A percentile compares a stretch with the other conserved stretches of the same genome.
These are phyloP conservation scores for Verbascum thapsus DNA, from an alignment of 257 asterid genomes.

Conservation along the genomic window DNA sequence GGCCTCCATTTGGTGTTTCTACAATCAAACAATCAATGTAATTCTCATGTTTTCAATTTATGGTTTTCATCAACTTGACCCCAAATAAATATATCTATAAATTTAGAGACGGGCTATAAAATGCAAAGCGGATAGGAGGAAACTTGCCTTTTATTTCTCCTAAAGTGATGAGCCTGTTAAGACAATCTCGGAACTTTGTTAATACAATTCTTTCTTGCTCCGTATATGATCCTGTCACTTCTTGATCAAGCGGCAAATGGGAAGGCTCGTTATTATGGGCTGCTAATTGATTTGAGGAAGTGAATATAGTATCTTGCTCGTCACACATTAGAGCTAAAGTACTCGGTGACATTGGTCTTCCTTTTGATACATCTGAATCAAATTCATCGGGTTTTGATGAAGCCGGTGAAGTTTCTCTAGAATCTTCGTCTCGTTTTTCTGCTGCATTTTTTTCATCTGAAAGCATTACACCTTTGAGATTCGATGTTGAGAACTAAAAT, in stretches of 20 bases:
- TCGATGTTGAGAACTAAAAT: not conserved
- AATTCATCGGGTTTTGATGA: slow-evolving; percentile 53
- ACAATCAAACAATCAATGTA: not conserved
- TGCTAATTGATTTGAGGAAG: slow-evolving; percentile 54
- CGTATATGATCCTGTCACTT: slow-evolving; percentile 54
- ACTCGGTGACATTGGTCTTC: slow-evolving; percentile 91
- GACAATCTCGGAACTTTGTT: slow-evolving; percentile 91
- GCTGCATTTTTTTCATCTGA: slow-evolving; percentile 57
- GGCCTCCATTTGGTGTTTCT: not conserved
- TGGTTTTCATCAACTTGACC: slow-evolving; percentile 16
- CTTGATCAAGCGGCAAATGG: slow-evolving; percentile 56
- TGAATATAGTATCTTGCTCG: slow-evolving; percentile 77
- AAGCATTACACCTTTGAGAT: slow-evolving; percentile 28
- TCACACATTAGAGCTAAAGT: slow-evolving; percentile 97
- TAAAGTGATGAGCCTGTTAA: slow-evolving; percentile 80
- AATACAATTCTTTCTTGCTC: slow-evolving; percentile 93
- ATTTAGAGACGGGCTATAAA: slow-evolving; percentile 5
- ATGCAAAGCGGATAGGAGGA: slow-evolving; percentile 27
- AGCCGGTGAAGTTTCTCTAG: slow-evolving; percentile 45
- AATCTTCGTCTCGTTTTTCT: slow-evolving; percentile 50
- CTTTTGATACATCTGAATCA: slow-evolving; percentile 64
- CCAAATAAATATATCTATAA: not conserved
- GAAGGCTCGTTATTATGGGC: slow-evolving; percentile 46
- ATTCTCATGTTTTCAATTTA: slow-evolving; percentile 3
- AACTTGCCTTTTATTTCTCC: slow-evolving; percentile 86